These are phyloP conservation scores for Bryoglossum gracile DNA, from an alignment of 495 filamentous ascomycete genomes.

Conservation along the genomic window DNA sequence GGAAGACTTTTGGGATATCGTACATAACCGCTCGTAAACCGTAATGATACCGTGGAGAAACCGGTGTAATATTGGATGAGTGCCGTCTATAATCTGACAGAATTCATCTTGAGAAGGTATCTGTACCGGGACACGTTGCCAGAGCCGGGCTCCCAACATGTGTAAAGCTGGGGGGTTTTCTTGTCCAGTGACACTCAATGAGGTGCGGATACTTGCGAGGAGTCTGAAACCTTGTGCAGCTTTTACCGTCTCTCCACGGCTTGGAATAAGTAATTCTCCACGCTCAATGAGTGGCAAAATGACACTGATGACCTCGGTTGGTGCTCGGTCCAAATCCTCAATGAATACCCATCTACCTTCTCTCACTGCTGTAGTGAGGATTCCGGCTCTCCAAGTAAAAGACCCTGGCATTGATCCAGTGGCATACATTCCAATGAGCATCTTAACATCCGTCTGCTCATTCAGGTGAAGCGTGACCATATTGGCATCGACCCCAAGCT, in stretches of 20 bases:
- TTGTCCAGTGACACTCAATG: constrained; percentile 60
- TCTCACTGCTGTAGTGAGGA: constrained; percentile 83
- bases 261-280: constrained; percentile 78
- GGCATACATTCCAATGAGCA: constrained; percentile 88
- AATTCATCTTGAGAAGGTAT: constrained; percentile 66
- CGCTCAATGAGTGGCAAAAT: constrained; percentile 86
- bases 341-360: constrained; percentile 96
- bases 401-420: constrained; percentile 77
- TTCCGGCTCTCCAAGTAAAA: constrained; percentile 88
- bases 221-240: constrained; percentile 80
- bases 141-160: constrained; percentile 74
- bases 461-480: constrained; percentile 93
- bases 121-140: constrained; percentile 64
- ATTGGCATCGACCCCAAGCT: constrained; percentile 60
- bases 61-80: constrained; percentile 60
- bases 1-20: constrained; percentile 40
- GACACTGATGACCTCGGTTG: constrained; percentile 89
- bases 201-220: constrained; percentile 82
- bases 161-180: constrained; percentile 48
- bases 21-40: constrained; percentile 63
- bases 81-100: constrained; percentile 58
- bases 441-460: constrained; percentile 94
- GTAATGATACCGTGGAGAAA: constrained; percentile 65
- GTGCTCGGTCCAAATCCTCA: constrained; percentile 92
- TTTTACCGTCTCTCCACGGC: constrained; percentile 74